phyloP scores from a whole-genome alignment of 2,329 filamentous ascomycete species.

The Ophiostoma triangulosporum region DNA sequence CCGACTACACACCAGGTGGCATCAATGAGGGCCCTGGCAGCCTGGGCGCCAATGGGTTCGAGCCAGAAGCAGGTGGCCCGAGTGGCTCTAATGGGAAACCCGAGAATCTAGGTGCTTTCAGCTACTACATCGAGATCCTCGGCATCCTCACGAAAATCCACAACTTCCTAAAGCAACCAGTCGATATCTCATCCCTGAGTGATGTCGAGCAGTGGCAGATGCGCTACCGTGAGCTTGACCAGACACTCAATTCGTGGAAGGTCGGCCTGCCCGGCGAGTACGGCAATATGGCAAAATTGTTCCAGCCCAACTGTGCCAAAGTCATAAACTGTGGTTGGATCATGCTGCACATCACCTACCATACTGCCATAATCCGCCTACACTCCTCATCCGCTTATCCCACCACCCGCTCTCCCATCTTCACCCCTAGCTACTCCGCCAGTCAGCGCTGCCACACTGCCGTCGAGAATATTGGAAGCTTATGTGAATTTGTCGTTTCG shows the following conservation, averaged over 20 bases:
- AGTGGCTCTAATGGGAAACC: constrained; percentile 27
- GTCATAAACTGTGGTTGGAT: constrained; percentile 71
- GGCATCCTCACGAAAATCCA: constrained; percentile 81
- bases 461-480: constrained; percentile 66
- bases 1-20: constrained; percentile 25
- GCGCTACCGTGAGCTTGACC: constrained; percentile 74
- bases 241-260: constrained; percentile 68
- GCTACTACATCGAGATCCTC: constrained; percentile 80
- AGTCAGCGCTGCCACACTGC: constrained; percentile 71
- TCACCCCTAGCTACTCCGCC: constrained; percentile 77
- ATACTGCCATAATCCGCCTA: constrained; percentile 77
- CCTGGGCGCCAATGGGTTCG: constrained; percentile 8
- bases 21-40: constrained; percentile 8
- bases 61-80: constrained; percentile 3
- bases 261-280: constrained; percentile 72
- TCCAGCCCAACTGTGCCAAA: constrained; percentile 54
- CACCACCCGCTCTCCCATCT: constrained; percentile 75
- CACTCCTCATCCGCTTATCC: constrained; percentile 90
- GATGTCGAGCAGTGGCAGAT: constrained; percentile 87
- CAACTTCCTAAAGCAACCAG: constrained; percentile 74
- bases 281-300: constrained; percentile 68
- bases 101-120: constrained; percentile 76
- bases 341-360: constrained; percentile 82
- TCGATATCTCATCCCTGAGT: constrained; percentile 70
- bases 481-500: constrained; percentile 65